Percentiles rank a stretch among this genome's conserved stretches.
phyloP scores from a whole-genome alignment of 2,329 filamentous ascomycete genomes.

The Parafenestella ontariensis region DNA sequence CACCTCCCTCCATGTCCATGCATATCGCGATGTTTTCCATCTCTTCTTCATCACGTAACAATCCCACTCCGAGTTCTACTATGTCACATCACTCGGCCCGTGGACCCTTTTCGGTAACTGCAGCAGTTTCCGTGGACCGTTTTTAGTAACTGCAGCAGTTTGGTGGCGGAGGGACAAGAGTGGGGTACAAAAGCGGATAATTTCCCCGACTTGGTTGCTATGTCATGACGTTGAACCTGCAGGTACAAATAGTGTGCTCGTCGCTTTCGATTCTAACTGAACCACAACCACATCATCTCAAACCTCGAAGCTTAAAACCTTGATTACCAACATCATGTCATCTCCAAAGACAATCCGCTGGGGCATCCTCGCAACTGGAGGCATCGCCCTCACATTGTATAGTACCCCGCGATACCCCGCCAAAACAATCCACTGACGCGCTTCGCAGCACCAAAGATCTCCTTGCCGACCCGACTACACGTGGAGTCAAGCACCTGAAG shows the following conservation, averaged over 20 bases:
- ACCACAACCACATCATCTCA: not conserved
- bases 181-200: constrained; percentile 19
- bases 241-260: not conserved
- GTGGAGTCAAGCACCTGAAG: constrained; percentile 73
- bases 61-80: not conserved
- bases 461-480: constrained; percentile 72
- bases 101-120: not conserved
- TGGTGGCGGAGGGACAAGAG: constrained; percentile 15
- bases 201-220: constrained; percentile 6
- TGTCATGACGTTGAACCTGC: constrained; percentile 23
- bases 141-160: not conserved
- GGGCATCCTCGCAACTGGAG: constrained; percentile 59
- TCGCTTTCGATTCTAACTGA: not conserved
- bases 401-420: constrained; percentile 28
- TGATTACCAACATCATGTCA: constrained; percentile 37
- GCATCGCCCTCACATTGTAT: constrained; percentile 56
- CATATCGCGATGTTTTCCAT: not conserved
- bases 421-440: constrained; percentile 10
- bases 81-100: not conserved
- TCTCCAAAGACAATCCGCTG: constrained; percentile 49
- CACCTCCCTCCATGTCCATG: no score
- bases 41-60: not conserved
- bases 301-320: not conserved
- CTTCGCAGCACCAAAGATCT: constrained; percentile 70
- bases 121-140: not conserved